Base-by-base conservation (phyloP, 768 basidiomycete species). In the Amanita phalloides region DNA sequence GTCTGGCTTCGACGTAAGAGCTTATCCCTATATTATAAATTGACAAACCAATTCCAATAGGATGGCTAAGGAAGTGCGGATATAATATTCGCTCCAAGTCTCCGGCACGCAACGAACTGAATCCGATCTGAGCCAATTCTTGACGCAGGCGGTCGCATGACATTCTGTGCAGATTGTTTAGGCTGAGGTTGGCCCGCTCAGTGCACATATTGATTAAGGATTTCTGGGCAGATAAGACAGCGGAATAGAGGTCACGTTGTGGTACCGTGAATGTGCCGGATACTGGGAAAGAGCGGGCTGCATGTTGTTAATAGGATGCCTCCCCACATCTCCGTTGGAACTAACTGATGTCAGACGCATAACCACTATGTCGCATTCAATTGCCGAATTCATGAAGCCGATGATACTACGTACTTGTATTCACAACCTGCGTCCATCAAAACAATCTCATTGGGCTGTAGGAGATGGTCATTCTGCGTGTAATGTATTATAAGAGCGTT, bases 401-500 rank as follows among this genome's bases (percentile, higher is more conserved):
- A 45, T 26, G 21, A 37, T 55, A 54, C 39, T 38, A 62, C 78
- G 50, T 49, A 90, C 90, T 90, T 86, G 69, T 81, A 88, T 74
- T 95, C 92, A 60, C 92, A 93, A 41, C 90, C 93, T 1, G 92
- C 93, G 56, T 97, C 93, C 49, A 97, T 79, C 10, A 96, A 74
- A 13, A 96, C 71, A 57, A 90, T 71, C 58, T 98, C 93, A 17
- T 73, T 79, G 1, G 79, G 67, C 37, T 74, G 71, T 7, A 94
- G 66, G 17, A 86, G 58, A 53, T 89, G 87, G 62, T 95, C 84
- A 64, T 98, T 98, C 14, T 84, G 76, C 0, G 92, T 95, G 62
- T 98, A 98, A 60, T 99, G 96, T 55, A 99, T 92, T 38, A 89
- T 84, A 1, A 96, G 74, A 6, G 90, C 82, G 61, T 97, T 96